Base-by-base conservation (phyloP, 2,329 filamentous ascomycete genomes). In the Paraphoma sp. region DNA sequence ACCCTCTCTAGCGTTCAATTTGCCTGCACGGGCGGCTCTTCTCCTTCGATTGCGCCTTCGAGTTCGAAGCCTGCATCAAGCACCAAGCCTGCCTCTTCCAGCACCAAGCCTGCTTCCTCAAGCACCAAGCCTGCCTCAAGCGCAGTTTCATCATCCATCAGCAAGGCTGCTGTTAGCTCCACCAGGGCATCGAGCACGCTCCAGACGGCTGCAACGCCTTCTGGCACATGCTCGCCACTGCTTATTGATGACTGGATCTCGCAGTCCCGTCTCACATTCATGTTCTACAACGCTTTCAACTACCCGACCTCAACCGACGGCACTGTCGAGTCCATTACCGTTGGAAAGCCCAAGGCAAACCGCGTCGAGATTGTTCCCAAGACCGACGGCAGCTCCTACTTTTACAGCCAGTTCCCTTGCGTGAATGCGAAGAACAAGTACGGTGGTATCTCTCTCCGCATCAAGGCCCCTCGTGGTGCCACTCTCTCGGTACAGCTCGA, bases 181-280 rank as follows among this genome's bases (percentile, higher is more conserved):
- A 38, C 30, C 29, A 41, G n/a, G 29, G 45, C 45, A 9, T 18
- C 45, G 2, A 59, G 65, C 48, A 69, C 63, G 9, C 36, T 63
- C n/a, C 18, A 55, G 29, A 71, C 67, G 9, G 47, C 61, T 9
- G 45, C 54, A 11, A 59, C 60, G 54, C 10, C 54, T 4, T 59
- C 70, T 45, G 76, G 74, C 41, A 71, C 73, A 17, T 85, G 82
- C 65, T 71, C 74, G 10, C 69, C 76, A 36, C 71, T 84, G 6
- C 67, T 85, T 28, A 79, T 87, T 51, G 86, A 88, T 60, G 86
- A 88, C 74, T 88, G 83, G 81, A 79, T 79, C 51, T 87, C 85
- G 8, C 86, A 88, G 68, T 87, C 85, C 6, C 83, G 85, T 30
- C 72, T 87, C 50, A 86, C 83, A 1, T 88, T 88, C 71, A 73